A percentile compares a stretch with the other conserved stretches of the same genome.
Conservation (phyloP, 2,329 filamentous ascomycete genomes). For the Exophiala oligosperma region DNA sequence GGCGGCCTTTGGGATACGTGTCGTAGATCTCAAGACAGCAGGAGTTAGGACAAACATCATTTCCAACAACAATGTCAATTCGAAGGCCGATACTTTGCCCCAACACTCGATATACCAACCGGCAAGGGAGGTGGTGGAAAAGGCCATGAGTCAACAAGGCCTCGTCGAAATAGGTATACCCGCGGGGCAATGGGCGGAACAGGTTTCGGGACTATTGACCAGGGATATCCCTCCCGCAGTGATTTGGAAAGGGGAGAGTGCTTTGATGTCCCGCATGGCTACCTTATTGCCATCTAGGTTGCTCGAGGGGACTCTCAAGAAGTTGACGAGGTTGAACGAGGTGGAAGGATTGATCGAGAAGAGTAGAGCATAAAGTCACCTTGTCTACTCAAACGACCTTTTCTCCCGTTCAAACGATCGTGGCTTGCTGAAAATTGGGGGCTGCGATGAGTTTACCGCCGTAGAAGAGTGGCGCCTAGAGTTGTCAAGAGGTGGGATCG, state of each 20-base stretch:
- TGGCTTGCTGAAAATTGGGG: no score
- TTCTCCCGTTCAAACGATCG: no score
- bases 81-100: background rate
- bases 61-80: background rate
- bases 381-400: no score
- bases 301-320: slow-evolving; percentile 9
- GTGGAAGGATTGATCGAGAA: background rate
- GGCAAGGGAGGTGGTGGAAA: slow-evolving; percentile 9
- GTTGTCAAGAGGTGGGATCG: no score
- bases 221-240: background rate
- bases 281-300: background rate
- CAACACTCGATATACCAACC: slow-evolving; percentile 13
- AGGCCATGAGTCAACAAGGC: background rate
- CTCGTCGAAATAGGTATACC: background rate
- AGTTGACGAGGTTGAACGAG: slow-evolving; percentile 1
- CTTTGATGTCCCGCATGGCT: background rate
- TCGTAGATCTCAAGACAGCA: slow-evolving; percentile 32
- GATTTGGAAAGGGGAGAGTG: background rate
- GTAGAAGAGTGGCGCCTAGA: no score
- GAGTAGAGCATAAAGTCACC: background rate
- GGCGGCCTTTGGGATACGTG: slow-evolving; percentile 32
- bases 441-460: no score
- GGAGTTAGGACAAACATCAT: slow-evolving; percentile 24
- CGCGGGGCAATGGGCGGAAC: slow-evolving; percentile 2
- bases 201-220: background rate